Base-by-base conservation (phyloP, 495 filamentous ascomycete species). In the Penicillium odoratum region DNA sequence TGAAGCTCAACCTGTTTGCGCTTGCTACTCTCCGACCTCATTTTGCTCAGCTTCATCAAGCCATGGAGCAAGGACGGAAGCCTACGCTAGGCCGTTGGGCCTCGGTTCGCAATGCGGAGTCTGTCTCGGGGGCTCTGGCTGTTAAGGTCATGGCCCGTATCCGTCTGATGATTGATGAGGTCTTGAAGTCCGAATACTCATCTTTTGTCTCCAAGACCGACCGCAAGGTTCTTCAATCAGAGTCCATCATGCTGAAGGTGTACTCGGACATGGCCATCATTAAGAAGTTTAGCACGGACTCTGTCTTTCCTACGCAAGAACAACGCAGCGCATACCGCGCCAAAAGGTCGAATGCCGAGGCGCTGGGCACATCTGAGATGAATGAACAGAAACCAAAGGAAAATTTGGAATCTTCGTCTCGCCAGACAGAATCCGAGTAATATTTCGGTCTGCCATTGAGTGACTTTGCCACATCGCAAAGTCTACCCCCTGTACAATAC, bases 161-260 rank as follows among this genome's bases (percentile, higher is more conserved):
- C 11, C 63, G 73, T 31, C 51, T 53, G 30, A 13, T 75, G 49
- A 58, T 76, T 25, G 74, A 74, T 28, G 63, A 66, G 6, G 55
- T 69, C 3, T 51, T 77, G 36, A 68, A 67, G n/a, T 13, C 47
- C 9, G 61, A 66, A 2, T 67, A 65, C 18, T 51, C 57, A n/a
- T n/a, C 48, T 16, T 60, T 59, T 0, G 51, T 77, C 10, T 48
- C 74, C 5, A 70, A 75, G 47, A 40, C 44, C 0, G 66, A 68
- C 21, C 70, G 69, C 30, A 50, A 66, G 47, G 11, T 48, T 2
- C 57, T 74, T 25, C 21, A 56, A 29, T 21, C 62, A 16, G 64
- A 72, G 21, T 67, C 72, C 30, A 53, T 54, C 1, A 45, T 62
- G 48, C 51, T 78, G 52, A 68, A 63, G 29, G 70, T 60, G 26